A percentile compares a stretch with the other conserved stretches of the same genome.
Conservation (phyloP, 2,329 filamentous ascomycete genomes). For the Talaromyces sp. region DNA sequence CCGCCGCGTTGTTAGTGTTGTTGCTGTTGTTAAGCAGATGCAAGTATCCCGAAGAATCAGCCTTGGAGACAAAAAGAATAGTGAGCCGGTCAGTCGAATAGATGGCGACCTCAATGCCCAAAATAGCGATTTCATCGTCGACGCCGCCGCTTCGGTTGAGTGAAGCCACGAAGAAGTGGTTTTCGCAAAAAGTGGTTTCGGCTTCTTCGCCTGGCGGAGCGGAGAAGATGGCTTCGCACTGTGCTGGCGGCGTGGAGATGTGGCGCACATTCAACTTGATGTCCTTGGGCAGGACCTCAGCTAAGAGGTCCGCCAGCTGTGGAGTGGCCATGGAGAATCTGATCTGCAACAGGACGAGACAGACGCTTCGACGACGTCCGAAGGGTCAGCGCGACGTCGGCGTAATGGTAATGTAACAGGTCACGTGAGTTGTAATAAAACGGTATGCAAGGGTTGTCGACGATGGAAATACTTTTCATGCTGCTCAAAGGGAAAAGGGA, state of each 20-base stretch:
- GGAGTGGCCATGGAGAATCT: slow-evolving; percentile 22
- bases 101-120: slow-evolving; percentile 81
- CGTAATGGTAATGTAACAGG: not conserved
- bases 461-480: not conserved
- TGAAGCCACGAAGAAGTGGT: slow-evolving; percentile 66
- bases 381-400: not conserved
- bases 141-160: slow-evolving; percentile 28
- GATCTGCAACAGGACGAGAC: not conserved
- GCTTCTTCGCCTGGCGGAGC: slow-evolving; percentile 66
- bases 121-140: slow-evolving; percentile 59
- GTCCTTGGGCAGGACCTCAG: slow-evolving; percentile 48
- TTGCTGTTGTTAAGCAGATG: slow-evolving; percentile 46
- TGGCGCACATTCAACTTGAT: slow-evolving; percentile 70
- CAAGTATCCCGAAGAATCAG: slow-evolving; percentile 89
- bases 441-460: not conserved
- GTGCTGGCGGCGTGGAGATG: slow-evolving; percentile 75
- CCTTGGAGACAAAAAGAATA: slow-evolving; percentile 92
- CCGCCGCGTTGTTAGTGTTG: slow-evolving; percentile 25
- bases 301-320: slow-evolving; percentile 43
- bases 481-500: not conserved
- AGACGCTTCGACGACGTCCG: not conserved
- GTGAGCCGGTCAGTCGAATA: slow-evolving; percentile 77
- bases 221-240: slow-evolving; percentile 71
- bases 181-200: slow-evolving; percentile 79
- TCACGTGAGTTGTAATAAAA: not conserved